Base-by-base conservation (phyloP, 306 rosid genomes). In the Cicer arietinum region DNA sequence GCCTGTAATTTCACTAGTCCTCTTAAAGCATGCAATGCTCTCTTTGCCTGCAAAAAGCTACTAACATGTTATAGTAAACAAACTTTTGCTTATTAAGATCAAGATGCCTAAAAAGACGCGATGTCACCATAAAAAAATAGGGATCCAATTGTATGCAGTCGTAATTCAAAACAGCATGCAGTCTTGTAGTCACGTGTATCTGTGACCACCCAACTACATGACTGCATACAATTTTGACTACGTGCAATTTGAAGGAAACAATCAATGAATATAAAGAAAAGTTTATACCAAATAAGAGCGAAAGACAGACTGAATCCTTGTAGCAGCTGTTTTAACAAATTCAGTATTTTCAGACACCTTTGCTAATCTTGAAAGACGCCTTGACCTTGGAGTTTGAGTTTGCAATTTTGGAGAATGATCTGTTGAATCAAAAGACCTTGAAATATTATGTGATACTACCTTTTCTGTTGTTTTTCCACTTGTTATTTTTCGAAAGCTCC, bases 1-100 rank as follows among this genome's bases (percentile, higher is more conserved):
- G 99, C 99, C 64, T 92, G 99, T 53, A 94, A 64, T 88, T 92
- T 94, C 52, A 94, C 99, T 64, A 94, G 71, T 66, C 93, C 96
- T 83, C 63, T 94, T 73, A 92, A 85, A 75, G 98, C 98, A 77
- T 85, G 90, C 68, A 94, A 83, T 60, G 98, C 97, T 75, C 82
- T 91, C 86, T 84, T 94, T 57, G 98, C 98, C 98, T 94, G 66
- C 66, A 60, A 60, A 30, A 30, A 30, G 37, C 37, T 30, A 30
- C 37, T 30, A 30, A 30, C 5, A 30, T 30, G 37, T 30, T 30
- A 30, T 30, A 30, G 37, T 30, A 30, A 30, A n/a, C 7, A 56
- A 25, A 56, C 3, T 54, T 8, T 2, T 54, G 13, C 13, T 10
- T 22, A 20, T 57, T 57, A 59, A 59, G 65, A 59, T 30, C 2